These are phyloP conservation scores for Metschnikowia gelsemii DNA, from an alignment of 805 yeast species.

Conservation along the genomic window DNA sequence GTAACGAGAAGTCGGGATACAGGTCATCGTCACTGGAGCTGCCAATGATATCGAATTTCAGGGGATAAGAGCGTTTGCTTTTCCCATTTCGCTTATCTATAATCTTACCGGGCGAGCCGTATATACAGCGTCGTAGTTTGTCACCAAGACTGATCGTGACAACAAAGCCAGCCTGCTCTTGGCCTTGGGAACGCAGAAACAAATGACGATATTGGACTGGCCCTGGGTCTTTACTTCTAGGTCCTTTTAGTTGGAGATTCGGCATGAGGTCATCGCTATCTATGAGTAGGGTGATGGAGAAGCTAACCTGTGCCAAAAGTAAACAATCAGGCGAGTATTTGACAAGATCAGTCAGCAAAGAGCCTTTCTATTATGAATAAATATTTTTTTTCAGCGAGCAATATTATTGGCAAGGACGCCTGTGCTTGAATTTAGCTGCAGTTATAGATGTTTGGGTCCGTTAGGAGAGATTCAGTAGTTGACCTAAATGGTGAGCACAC, in stretches of 20 bases:
- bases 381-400: too few relatives aligned
- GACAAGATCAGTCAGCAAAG: too few relatives aligned
- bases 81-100: neutral
- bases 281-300: neutral
- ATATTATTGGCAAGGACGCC: too few relatives aligned
- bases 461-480: too few relatives aligned
- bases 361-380: too few relatives aligned
- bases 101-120: neutral
- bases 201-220: slow-evolving; percentile 14
- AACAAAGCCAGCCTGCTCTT: slow-evolving; percentile 7
- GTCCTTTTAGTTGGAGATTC: slow-evolving; percentile 17
- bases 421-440: too few relatives aligned
- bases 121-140: slow-evolving; percentile 10
- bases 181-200: slow-evolving; percentile 12
- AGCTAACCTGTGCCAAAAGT: too few relatives aligned
- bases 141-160: slow-evolving; percentile 15
- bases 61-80: neutral
- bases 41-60: neutral
- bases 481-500: too few relatives aligned
- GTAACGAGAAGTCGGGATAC: neutral
- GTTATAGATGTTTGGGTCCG: too few relatives aligned
- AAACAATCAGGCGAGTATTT: too few relatives aligned
- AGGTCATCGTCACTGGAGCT: neutral
- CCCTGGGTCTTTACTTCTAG: slow-evolving; percentile 11
- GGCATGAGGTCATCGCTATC: slow-evolving; percentile 14